phyloP scores from a whole-genome alignment of 192 early-diverging fungal species.

The Backusella morwellensis region DNA sequence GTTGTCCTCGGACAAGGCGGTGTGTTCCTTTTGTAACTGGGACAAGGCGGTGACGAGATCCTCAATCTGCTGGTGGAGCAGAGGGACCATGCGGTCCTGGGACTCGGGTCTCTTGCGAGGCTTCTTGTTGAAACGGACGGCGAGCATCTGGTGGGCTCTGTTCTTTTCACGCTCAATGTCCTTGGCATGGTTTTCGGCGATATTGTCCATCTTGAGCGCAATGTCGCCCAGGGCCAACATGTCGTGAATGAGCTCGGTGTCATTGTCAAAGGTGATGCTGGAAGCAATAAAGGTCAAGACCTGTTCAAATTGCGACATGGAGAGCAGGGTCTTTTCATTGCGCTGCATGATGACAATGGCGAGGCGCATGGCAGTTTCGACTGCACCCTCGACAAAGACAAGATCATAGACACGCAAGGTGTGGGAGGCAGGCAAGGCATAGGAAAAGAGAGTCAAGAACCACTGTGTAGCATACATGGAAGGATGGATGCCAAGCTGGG shows the following conservation, averaged over 20 bases:
- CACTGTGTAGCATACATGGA: slow-evolving; percentile 96
- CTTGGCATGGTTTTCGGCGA: slow-evolving; percentile 55
- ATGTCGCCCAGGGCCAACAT: slow-evolving; percentile 64
- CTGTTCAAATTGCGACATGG: slow-evolving; percentile 72
- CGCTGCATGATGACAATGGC: slow-evolving; percentile 81
- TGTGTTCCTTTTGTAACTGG: slow-evolving; percentile 67
- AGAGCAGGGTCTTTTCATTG: slow-evolving; percentile 72
- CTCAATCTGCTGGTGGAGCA: slow-evolving; percentile 59
- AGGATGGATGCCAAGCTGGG: slow-evolving; percentile 65
- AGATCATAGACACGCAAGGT: slow-evolving; percentile 91
- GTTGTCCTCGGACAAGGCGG: slow-evolving; percentile 55
- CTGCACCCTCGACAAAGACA: slow-evolving; percentile 80
- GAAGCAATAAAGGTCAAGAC: slow-evolving; percentile 76
- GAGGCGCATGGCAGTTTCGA: slow-evolving; percentile 81
- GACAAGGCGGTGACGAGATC: slow-evolving; percentile 63
- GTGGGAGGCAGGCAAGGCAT: slow-evolving; percentile 83
- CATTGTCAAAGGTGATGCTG: slow-evolving; percentile 48
- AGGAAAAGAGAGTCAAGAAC: slow-evolving; percentile 94
- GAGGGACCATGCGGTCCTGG: slow-evolving; percentile 15
- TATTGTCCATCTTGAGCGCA: slow-evolving; percentile 68
- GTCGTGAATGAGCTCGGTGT: slow-evolving; percentile 70
- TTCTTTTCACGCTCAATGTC: slow-evolving; percentile 55
- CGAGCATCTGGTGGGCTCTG: slow-evolving; percentile 43
- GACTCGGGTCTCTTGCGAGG: neutral
- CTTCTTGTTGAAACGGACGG: slow-evolving; percentile 42